A percentile compares a stretch with the other conserved stretches of the same genome.
These are phyloP conservation scores for Chytriomyces confervae DNA, from an alignment of 192 early-diverging fungal genomes.

Conservation along the genomic window DNA sequence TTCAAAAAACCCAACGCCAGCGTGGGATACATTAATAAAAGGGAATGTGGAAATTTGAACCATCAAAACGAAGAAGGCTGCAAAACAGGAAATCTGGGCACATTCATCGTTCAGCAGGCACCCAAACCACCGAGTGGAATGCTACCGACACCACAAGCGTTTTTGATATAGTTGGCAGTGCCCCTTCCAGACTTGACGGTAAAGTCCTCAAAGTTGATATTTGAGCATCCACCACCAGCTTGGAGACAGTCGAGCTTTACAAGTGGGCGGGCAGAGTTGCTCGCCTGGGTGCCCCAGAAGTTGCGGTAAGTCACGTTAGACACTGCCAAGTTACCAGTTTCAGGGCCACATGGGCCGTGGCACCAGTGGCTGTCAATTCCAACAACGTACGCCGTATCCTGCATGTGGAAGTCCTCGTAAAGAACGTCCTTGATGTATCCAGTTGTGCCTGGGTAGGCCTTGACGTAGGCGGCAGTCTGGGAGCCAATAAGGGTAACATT, in stretches of 20 bases:
- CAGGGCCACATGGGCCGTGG: slow-evolving; percentile 18
- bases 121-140: too few species aligned
- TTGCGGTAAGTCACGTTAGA: slow-evolving; percentile 27
- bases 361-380: slow-evolving; percentile 28
- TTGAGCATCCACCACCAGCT: background rate
- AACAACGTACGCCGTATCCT: slow-evolving; percentile 24
- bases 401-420: slow-evolving; percentile 35
- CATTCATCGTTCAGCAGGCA: too few species aligned
- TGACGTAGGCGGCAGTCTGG: slow-evolving; percentile 24
- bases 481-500: slow-evolving; percentile 29
- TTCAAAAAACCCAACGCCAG: too few species aligned
- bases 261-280: slow-evolving; percentile 8
- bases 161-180: background rate
- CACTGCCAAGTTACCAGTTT: slow-evolving; percentile 17
- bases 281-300: slow-evolving; percentile 18
- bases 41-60: too few species aligned
- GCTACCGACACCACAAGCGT: background rate
- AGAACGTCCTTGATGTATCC: slow-evolving; percentile 25
- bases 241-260: background rate
- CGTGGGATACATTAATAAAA: too few species aligned
- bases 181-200: slow-evolving; percentile 7
- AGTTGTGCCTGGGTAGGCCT: slow-evolving; percentile 27
- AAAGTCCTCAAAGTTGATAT: background rate
- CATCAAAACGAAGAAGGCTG: too few species aligned
- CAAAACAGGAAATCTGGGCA: too few species aligned